These are phyloP conservation scores for Solanum medicagineum DNA, from an alignment of 257 asterid genomes.

Conservation along the genomic window DNA sequence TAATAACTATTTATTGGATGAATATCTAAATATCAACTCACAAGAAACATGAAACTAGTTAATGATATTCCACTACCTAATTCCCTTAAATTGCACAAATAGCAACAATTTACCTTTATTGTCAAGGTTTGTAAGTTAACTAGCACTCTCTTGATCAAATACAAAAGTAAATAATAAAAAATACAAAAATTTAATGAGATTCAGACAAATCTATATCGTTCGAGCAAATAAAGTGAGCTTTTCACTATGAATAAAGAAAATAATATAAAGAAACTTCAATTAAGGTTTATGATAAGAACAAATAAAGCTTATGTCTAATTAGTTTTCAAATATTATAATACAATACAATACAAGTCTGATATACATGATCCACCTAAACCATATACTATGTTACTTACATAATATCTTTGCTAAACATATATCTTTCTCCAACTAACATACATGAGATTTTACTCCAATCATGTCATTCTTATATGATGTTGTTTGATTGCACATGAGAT, in stretches of 20 bases:
- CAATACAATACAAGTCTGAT: not conserved
- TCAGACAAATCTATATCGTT: not conserved
- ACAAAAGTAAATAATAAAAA: not conserved
- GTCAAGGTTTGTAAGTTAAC: not conserved
- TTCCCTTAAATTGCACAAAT: not conserved
- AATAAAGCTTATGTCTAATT: not conserved
- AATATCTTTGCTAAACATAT: not conserved
- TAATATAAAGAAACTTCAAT: not conserved
- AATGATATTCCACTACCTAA: not conserved
- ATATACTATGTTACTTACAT: not conserved
- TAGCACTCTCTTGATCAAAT: not conserved
- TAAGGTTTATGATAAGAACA: not conserved
- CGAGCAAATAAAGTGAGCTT: not conserved
- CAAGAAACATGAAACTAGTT: not conserved
- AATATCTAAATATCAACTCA: not conserved
- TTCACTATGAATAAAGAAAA: not conserved
- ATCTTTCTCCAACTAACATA: not conserved
- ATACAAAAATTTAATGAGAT: not conserved
- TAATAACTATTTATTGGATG: not conserved
- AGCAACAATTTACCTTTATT: not conserved
- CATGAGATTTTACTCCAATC: not conserved
- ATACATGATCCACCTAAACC: not conserved
- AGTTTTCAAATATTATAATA: not conserved
- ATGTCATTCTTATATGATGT: not conserved
- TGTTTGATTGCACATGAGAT: not conserved